Base-by-base conservation (phyloP, 768 basidiomycete genomes). In the Tulasnella sp. region DNA sequence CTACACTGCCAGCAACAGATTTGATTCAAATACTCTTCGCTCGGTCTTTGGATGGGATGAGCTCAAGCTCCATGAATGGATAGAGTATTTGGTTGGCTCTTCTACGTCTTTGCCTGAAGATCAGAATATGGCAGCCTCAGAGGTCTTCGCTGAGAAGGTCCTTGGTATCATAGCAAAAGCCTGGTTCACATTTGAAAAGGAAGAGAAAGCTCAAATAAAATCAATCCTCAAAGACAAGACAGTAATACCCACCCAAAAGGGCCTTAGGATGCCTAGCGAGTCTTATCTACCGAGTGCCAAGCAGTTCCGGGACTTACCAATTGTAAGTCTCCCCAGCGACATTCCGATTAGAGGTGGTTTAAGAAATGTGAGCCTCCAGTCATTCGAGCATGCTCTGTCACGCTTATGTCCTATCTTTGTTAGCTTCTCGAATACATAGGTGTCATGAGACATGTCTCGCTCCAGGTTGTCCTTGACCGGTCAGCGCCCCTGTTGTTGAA, bases 401-500 rank as follows among this genome's bases (percentile, higher is more conserved):
- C 39, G 24, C 19, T 7, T 70, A 53, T 54, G 69, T 34, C 10
- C 29, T 53, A 54, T 70, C 27, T 12, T 24, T 15, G 20, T 7
- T 24, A 46, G 48, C 7, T 88, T 2, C 65, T 90, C 4, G 68
- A 75, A 25, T 74, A 72, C 1, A 66, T 96, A 0, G 93, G 90
- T 9, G 87, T 96, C 10, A 76, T 89, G 15, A 87, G 79, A 61
- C 90, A 92, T 56, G 89, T 96, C 6, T 86, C 96, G 54, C 70
- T 96, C 1, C 91, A 96, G 63, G 69, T 95, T 3, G 74, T 99
- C n/a, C 98, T 99, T 61, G 77, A 83, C 48, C 73, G 91, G 81
- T 85, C 46, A 45, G 70, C 57, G 2, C 3, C 28, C 6, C 1
- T 3, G 15, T 33, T 20, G 6, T 7, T 16, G 6, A 29, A 15